Evolutionary conservation across 2,329 filamentous ascomycete species (phyloP), one percentile per base, ranked within the genome.

Genomic region (Penicillium sp.): DNA sequence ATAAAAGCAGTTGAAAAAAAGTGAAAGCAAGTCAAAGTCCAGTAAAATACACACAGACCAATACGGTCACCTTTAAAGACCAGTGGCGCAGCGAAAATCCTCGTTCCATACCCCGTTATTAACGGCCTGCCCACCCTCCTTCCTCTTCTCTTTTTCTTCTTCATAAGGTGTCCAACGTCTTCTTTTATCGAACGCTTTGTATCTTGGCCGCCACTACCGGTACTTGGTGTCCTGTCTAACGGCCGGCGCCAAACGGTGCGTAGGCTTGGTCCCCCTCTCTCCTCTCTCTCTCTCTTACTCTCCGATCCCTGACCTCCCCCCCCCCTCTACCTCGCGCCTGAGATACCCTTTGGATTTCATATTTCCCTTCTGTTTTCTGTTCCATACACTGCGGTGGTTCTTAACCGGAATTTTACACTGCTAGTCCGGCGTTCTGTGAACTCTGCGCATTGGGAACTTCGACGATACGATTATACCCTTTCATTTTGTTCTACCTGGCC

Each of bases 161-260:
- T 51, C 55, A 65, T 65, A 59, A 61, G 58, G 62, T 60, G 61
- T 63, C 62, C 61, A 67, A 62, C 67, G 63, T 67, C 67, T 67
- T 67, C 61, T 59, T 61, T 65, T 57, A 68, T 70, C 67, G 69
- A 71, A 67, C 67, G 68, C 62, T 66, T 69, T 67, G 53, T 67
- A 61, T 68, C 67, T 71, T 75, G 73, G 73, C 72, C 73, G 73
- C 73, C 73, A 75, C 72, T 74, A 73, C 72, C 73, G 73, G 71
- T 73, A 67, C 68, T 74, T 74, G 73, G 72, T 75, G 73, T 75
- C 72, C 73, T 75, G 73, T 75, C 72, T 75, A 67, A 73, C 72
- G 73, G 70, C 73, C 72, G 72, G 73, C 73, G 73, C 73, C 73
- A 75, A 73, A 75, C 72, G 73, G 73, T 75, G 73, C 73, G 69